phyloP scores from a whole-genome alignment of 2,329 filamentous ascomycete species.

The Colletotrichum coccodes region DNA sequence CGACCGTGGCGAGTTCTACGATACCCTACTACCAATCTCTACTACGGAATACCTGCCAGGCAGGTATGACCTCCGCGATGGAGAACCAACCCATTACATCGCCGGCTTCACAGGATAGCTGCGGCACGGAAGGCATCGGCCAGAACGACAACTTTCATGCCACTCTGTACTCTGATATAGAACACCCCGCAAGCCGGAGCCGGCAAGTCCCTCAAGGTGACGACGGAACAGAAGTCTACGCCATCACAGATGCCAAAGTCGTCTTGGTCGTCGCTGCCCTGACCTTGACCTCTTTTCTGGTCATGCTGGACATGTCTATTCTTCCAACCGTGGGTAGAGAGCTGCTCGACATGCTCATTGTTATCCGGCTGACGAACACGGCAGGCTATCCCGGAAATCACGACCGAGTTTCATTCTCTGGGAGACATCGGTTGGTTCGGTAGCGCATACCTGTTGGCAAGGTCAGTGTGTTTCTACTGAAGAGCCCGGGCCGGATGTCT shows the following conservation, averaged over 20 bases:
- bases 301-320: conserved; percentile 62
- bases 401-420: conserved; percentile 59
- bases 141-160: background rate
- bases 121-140: background rate
- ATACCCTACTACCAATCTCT: background rate
- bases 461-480: conserved; percentile 38
- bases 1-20: background rate
- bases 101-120: background rate
- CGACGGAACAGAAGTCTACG: background rate
- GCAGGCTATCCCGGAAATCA: conserved; percentile 58
- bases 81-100: background rate
- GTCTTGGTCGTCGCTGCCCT: conserved; percentile 45
- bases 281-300: conserved; percentile 56
- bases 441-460: conserved; percentile 58
- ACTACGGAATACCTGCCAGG: background rate
- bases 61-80: background rate
- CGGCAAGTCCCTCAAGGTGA: background rate
- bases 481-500: background rate
- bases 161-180: background rate
- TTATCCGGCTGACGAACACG: background rate
- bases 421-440: conserved; percentile 66
- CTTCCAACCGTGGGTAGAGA: conserved; percentile 54
- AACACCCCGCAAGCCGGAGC: background rate
- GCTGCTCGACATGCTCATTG: background rate
- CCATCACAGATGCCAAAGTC: background rate